A percentile compares a stretch with the other conserved stretches of the same genome.
Evolutionary conservation across 2,329 filamentous ascomycete species (phyloP).

Genomic region (Huntiella bhutanensis): DNA sequence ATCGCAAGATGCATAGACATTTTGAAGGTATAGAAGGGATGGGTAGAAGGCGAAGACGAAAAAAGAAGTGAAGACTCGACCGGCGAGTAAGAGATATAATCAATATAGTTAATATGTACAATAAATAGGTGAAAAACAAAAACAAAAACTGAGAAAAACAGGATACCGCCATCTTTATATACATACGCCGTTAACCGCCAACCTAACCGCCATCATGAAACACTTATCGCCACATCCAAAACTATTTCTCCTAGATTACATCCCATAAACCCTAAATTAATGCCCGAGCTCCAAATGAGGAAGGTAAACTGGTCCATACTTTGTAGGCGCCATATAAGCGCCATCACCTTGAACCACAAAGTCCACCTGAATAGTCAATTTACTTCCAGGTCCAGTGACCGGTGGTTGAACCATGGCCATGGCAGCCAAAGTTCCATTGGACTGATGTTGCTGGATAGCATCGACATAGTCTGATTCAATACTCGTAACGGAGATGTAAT

Average conservation of each 20-base stretch:
- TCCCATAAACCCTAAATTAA: constrained; percentile 18
- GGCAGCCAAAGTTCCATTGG: constrained; percentile 2
- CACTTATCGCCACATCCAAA: not conserved
- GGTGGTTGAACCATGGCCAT: constrained; percentile 13
- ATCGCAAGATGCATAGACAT: not conserved
- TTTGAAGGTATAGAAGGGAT: not conserved
- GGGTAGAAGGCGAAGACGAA: too few relatives aligned
- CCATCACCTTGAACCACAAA: constrained; percentile 93
- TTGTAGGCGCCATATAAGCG: constrained; percentile 62
- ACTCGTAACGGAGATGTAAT: constrained; percentile 84
- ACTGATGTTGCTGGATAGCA: constrained; percentile 11
- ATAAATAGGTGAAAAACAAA: not conserved
- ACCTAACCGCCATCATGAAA: not conserved
- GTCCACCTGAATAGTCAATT: constrained; percentile 77
- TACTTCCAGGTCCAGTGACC: constrained; percentile 29
- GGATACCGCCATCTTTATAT: not conserved
- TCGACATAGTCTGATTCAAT: constrained; percentile 69
- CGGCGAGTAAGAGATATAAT: not conserved
- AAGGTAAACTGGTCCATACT: constrained; percentile 92
- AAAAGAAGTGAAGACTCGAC: not conserved
- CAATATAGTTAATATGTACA: not conserved
- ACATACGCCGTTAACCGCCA: not conserved
- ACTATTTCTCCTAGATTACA: not conserved
- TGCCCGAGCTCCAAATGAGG: constrained; percentile 64
- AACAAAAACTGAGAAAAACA: not conserved